These are phyloP conservation scores for Penicillium corylophilum DNA, from an alignment of 2,329 filamentous ascomycete genomes.

Conservation along the genomic window DNA sequence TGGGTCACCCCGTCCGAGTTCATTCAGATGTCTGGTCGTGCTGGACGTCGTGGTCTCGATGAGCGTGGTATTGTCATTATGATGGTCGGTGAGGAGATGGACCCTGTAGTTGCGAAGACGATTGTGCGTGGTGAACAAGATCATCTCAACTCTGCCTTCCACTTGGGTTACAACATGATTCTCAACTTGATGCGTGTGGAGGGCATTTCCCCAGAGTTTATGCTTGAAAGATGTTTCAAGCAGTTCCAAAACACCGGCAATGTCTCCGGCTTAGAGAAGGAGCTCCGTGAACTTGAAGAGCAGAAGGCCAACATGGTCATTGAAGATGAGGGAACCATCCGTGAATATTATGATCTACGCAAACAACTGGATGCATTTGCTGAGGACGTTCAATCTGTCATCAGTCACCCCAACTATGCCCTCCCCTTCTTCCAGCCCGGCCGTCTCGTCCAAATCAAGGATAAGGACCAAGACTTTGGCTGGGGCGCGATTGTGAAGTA, in stretches of 20 bases:
- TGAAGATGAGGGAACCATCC: constrained; percentile 80
- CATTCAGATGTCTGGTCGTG: constrained; percentile 97
- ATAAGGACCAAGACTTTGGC: constrained; percentile 78
- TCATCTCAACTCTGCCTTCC: constrained; percentile 94
- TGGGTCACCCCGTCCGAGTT: constrained; percentile 95
- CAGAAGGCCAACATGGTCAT: constrained; percentile 73
- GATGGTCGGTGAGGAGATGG: constrained; percentile 98
- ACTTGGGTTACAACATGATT: constrained; percentile 99
- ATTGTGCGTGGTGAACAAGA: constrained; percentile 97
- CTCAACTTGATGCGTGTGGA: constrained; percentile 96
- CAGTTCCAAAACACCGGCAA: constrained; percentile 96
- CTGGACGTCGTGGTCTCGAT: constrained; percentile 93
- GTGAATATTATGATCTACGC: constrained; percentile 89
- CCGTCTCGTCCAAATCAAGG: constrained; percentile 82
- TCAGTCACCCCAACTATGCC: constrained; percentile 87
- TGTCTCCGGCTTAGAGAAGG: constrained; percentile 78
- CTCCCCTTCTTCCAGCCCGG: constrained; percentile 81
- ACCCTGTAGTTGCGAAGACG: constrained; percentile 87
- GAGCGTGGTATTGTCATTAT: constrained; percentile 98
- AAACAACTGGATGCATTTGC: constrained; percentile 80
- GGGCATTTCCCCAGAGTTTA: constrained; percentile 96
- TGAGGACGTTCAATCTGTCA: constrained; percentile 85
- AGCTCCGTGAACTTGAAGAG: constrained; percentile 74
- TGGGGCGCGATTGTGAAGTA: constrained; percentile 89
- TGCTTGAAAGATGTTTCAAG: constrained; percentile 97